phyloP scores from a whole-genome alignment of 129 eudicot species.

The Helichrysum umbraculigerum region DNA sequence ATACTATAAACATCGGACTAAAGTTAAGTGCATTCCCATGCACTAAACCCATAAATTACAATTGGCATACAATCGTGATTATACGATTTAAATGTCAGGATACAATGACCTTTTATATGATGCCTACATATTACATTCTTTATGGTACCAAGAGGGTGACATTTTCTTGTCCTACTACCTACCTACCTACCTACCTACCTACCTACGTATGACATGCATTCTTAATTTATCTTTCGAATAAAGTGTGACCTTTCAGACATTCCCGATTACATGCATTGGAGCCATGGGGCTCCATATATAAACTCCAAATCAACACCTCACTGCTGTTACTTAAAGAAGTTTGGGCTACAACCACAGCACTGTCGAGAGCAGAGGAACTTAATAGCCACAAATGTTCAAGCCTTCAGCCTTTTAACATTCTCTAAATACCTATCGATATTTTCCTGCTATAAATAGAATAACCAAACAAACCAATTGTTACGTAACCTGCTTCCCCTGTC shows the following conservation, averaged over 20 bases:
- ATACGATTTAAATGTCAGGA: neutral
- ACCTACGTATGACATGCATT: neutral
- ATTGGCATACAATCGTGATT: conserved; percentile 7
- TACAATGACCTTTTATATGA: conserved; percentile 4
- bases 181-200: neutral
- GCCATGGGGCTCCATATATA: neutral
- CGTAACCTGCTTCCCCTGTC: neutral
- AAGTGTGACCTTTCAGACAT: neutral
- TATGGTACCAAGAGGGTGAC: conserved; percentile 3
- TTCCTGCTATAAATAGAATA: neutral
- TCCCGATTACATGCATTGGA: neutral
- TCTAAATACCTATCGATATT: neutral
- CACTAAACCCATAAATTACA: no score
- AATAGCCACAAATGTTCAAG: neutral
- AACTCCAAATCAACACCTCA: neutral
- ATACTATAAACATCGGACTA: no score
- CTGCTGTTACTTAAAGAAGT: neutral
- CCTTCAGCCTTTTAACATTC: neutral
- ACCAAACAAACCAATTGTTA: neutral
- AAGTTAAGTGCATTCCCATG: no score
- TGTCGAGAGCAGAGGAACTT: neutral
- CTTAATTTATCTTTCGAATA: neutral
- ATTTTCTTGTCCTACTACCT: neutral
- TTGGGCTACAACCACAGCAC: neutral
- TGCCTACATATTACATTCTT: neutral